A percentile compares a stretch with the other conserved stretches of the same genome.
Conservation (phyloP, 2,329 filamentous ascomycete genomes). For the Sarocladium oryzae region DNA sequence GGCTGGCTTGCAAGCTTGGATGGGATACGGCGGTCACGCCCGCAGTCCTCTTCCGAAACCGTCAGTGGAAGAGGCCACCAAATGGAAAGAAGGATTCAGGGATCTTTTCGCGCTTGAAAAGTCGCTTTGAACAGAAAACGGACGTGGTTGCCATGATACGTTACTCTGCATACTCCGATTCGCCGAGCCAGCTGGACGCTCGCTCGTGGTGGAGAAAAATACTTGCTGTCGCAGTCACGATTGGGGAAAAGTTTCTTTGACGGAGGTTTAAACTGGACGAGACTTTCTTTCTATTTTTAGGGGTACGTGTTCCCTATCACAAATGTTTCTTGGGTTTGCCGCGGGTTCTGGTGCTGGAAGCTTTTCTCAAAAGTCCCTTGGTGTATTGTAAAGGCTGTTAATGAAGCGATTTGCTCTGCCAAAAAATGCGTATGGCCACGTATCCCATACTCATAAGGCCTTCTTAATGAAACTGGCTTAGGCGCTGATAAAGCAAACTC, state of each 20-base stretch:
- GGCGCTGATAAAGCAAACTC: too few species aligned
- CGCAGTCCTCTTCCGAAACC: slow-evolving; percentile 45
- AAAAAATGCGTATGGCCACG: too few species aligned
- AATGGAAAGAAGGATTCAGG: slow-evolving; percentile 50
- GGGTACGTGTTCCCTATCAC: too few species aligned
- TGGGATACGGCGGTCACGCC: slow-evolving; percentile 16
- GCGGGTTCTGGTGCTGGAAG: not conserved
- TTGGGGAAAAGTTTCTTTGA: too few species aligned
- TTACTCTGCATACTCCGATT: not conserved
- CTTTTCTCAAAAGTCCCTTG: not conserved
- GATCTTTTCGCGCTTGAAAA: slow-evolving; percentile 47
- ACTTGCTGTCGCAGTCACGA: too few species aligned
- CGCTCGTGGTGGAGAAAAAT: too few species aligned
- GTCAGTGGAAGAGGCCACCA: slow-evolving; percentile 38
- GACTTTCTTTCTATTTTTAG: too few species aligned
- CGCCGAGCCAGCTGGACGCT: not conserved
- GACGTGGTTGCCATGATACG: not conserved
- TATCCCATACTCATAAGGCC: too few species aligned
- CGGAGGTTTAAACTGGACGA: too few species aligned
- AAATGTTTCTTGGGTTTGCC: not conserved
- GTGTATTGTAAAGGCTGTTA: not conserved
- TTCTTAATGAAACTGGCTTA: too few species aligned
- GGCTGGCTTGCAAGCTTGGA: slow-evolving; percentile 28
- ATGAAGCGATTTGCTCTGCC: too few species aligned
- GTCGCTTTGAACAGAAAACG: slow-evolving; percentile 26